Evolutionary conservation across 83 land plant species (phyloP).

Genomic region (Isoetes engelmannii): DNA sequence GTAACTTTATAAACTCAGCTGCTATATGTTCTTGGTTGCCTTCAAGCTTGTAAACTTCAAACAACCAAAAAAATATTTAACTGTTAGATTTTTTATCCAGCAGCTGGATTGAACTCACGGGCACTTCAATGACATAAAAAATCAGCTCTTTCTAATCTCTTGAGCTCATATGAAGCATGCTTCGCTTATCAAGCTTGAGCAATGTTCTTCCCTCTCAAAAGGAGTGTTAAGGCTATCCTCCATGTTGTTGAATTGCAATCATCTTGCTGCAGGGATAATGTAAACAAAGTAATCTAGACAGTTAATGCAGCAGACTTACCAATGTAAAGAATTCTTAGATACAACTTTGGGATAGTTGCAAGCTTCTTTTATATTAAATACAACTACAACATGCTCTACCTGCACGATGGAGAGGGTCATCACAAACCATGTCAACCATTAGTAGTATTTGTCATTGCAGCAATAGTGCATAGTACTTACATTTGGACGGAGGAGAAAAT

Average conservation of each 20-base stretch:
- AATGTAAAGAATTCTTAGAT: slow-evolving; percentile 71
- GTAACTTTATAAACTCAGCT: too few species aligned
- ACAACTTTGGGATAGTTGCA: slow-evolving; percentile 65
- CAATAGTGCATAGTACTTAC: slow-evolving; percentile 35
- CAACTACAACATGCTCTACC: slow-evolving; percentile 93
- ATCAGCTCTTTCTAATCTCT: too few species aligned
- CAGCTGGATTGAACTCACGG: too few species aligned
- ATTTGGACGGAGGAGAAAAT: slow-evolving; percentile 86
- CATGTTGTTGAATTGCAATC: too few species aligned
- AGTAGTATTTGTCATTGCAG: background rate
- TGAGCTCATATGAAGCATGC: too few species aligned
- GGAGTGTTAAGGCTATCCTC: background rate
- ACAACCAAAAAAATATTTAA: too few species aligned
- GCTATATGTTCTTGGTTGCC: too few species aligned
- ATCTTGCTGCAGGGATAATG: too few species aligned
- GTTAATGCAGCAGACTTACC: slow-evolving; percentile 27
- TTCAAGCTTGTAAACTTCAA: too few species aligned
- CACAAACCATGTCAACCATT: background rate
- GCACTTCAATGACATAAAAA: too few species aligned
- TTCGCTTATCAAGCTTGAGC: background rate
- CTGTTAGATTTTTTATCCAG: too few species aligned
- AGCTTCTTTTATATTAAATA: slow-evolving; percentile 59
- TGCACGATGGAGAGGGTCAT: slow-evolving; percentile 19
- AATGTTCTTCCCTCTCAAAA: background rate
- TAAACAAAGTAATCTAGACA: too few species aligned